Base-by-base conservation (phyloP, 176 grass and related monocot genomes). In the Oryza officinalis region DNA sequence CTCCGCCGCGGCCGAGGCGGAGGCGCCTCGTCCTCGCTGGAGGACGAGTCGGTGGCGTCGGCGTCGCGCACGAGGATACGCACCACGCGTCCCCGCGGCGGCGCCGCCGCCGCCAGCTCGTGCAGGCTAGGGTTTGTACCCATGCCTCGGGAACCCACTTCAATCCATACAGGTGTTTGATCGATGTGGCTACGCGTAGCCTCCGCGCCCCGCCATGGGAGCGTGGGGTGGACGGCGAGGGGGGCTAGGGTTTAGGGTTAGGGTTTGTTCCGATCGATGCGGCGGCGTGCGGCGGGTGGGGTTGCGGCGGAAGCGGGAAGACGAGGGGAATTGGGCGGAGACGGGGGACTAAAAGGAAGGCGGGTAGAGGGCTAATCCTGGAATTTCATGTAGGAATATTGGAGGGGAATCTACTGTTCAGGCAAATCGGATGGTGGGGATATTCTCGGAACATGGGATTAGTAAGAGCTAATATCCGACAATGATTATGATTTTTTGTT, bases 21-120 rank as follows among this genome's bases (percentile, higher is more conserved):
- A 5, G 30, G 65, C 61, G 71, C 46, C 31, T 94, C 94, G 35
- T 94, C 94, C 41, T 97, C 94, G 73, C 92, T 92, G n/a, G 94
- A 97, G 10, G 94, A 97, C 23, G 94, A 97, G 69, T 97, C 92
- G 5, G 94, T 97, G 26, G 94, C 94, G 11, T 94, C 94, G 27
- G 68, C 92, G 68, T 97, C 94, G 65, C 71, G 80, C 33, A 97
- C 90, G 63, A 87, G 60, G 67, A 97, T 90, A 60, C 94, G 88
- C 75, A 97, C 79, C 23, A 90, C 85, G 49, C 84, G 88, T 10
- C 49, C 52, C 59, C 83, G 47, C 22, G 33, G 54, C 2, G 41
- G 54, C 67, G 38, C 66, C 35, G 31, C 68, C 44, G 60, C 45
- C 46, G 79, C 79, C 72, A 88, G 28, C 41, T 69, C 67, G 26